phyloP scores from a whole-genome alignment of 2,329 filamentous ascomycete genomes.

The Septoria petroselini region DNA sequence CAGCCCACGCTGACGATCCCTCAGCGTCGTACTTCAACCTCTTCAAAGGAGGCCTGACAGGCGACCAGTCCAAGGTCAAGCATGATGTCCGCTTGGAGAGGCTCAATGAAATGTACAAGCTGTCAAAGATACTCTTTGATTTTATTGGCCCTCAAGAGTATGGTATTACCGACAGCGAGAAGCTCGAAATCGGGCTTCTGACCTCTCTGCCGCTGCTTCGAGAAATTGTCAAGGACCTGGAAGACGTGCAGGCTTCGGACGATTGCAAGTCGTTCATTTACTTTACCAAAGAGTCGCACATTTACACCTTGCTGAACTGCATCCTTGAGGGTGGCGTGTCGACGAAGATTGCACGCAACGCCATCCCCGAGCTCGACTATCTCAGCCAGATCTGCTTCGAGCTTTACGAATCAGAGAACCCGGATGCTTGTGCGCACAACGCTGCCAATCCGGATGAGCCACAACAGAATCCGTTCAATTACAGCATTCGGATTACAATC shows the following conservation, averaged over 20 bases:
- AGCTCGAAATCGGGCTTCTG: conserved; percentile 94
- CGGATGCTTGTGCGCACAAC: conserved; percentile 52
- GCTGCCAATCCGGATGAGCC: conserved; percentile 39
- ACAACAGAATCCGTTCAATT: conserved; percentile 60
- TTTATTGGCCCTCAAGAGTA: conserved; percentile 99
- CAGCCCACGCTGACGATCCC: conserved; percentile 39
- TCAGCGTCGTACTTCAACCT: conserved; percentile 81
- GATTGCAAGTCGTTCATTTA: conserved; percentile 97
- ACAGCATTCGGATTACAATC: conserved; percentile 94
- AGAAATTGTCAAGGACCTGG: conserved; percentile 93
- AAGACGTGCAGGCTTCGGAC: conserved; percentile 93
- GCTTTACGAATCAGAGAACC: conserved; percentile 88
- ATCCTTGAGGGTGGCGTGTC: conserved; percentile 95
- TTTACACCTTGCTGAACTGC: conserved; percentile 96
- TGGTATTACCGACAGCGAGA: conserved; percentile 90
- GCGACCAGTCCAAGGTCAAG: conserved; percentile 64
- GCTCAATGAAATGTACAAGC: conserved; percentile 84
- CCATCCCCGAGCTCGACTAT: conserved; percentile 96
- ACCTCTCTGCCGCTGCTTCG: conserved; percentile 91
- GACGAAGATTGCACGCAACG: conserved; percentile 92
- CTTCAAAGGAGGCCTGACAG: conserved; percentile 65
- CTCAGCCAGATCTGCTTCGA: conserved; percentile 97
- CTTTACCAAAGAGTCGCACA: conserved; percentile 98
- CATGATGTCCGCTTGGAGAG: conserved; percentile 81
- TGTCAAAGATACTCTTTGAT: conserved; percentile 93